Base-by-base conservation (phyloP, 768 basidiomycete species). In the Tricholoma saponaceum region DNA sequence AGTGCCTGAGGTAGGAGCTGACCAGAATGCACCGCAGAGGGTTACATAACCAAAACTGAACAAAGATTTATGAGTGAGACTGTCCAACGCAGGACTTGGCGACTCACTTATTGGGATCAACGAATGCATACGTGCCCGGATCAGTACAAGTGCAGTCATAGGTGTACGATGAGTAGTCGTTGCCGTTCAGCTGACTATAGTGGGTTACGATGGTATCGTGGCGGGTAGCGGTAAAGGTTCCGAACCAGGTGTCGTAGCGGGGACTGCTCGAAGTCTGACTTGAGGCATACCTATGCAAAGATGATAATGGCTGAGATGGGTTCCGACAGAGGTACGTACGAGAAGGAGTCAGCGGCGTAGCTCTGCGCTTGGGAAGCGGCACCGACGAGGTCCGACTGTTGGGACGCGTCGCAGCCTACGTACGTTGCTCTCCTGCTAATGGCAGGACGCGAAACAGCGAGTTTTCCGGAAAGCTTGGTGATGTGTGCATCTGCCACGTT, bases 221-320 rank as follows among this genome's bases (percentile, higher is more conserved):
- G 44, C 72, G 73, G 10, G 71, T 35, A 37, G 63, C 49, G 25
- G 68, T 72, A 67, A 74, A 78, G 28, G 76, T 63, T 33, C 80
- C 81, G 65, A 83, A 83, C 80, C 81, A 83, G 33, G 79, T 80
- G n/a, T 67, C 74, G 60, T 73, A 82, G 52, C 79, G 76, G 8
- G 74, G 54, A 0, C 77, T 72, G 6, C 70, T 56, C 7, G 74
- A 61, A 26, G 72, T 73, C 61, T 8, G 66, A 16, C 68, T 59
- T 28, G 61, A 61, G 47, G 74, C 64, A 63, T 76, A 78, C 10
- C 73, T 70, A 51, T 23, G 18, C 32, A 13, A 1, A 46, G n/a
- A 30, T 13, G 33, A n/a, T 3, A 22, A 46, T 22, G n/a, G n/a
- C 16, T 5, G 9, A 13, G 22, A 13, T 33, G 23, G 16, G 20